Conservation (phyloP, 768 basidiomycete species). For the Pholiota conissans region DNA sequence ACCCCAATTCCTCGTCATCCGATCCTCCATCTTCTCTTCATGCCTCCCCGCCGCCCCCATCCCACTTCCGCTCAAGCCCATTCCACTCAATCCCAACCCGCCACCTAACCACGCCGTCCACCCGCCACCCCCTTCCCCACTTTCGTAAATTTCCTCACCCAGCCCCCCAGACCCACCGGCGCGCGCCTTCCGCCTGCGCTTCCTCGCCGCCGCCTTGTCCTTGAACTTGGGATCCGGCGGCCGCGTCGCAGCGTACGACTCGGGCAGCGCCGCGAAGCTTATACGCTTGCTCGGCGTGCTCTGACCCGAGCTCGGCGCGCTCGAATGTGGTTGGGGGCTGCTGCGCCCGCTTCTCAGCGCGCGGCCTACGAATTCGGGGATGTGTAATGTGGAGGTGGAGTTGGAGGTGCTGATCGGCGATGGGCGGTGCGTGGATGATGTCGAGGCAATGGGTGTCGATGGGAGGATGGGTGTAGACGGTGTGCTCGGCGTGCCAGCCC, state of each 20-base stretch:
- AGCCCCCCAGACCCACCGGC: constrained; percentile 18
- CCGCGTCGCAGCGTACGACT: constrained; percentile 51
- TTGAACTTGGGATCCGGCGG: constrained; percentile 31
- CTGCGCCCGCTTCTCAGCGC: constrained; percentile 17
- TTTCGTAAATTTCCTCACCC: constrained; percentile 11
- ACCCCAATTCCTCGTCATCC: constrained; percentile 50
- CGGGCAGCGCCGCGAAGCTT: constrained; percentile 74
- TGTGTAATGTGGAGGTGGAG: constrained; percentile 20
- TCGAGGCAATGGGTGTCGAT: neutral
- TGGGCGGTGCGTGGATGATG: neutral
- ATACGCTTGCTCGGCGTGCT: constrained; percentile 69
- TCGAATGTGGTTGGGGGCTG: constrained; percentile 14
- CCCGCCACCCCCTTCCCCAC: constrained; percentile 17
- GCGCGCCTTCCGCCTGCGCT: constrained; percentile 32
- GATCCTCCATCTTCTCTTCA: constrained; percentile 54
- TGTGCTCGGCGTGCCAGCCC: neutral
- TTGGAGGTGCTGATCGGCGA: neutral
- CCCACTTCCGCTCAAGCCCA: constrained; percentile 9
- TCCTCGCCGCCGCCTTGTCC: constrained; percentile 18
- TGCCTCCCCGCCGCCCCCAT: constrained; percentile 22
- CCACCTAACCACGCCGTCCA: constrained; percentile 20
- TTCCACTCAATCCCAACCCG: neutral
- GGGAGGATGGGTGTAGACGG: neutral
- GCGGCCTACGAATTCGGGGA: constrained; percentile 29
- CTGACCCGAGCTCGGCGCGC: constrained; percentile 46